Conservation (phyloP, 73 alveolate species). For the Tetrahymena thermophila region DNA sequence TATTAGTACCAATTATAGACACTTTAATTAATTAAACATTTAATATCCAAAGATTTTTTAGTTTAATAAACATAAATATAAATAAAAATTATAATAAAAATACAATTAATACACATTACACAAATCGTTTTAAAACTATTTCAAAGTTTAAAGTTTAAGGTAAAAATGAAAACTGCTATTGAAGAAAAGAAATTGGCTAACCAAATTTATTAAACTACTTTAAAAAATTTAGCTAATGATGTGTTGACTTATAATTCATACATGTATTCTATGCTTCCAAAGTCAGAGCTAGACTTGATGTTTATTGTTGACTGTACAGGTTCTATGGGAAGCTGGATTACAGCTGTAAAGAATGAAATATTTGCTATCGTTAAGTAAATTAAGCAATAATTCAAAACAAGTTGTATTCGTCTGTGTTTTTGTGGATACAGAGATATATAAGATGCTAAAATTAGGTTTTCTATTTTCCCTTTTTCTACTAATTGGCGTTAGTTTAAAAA, state of each 20-base stretch:
- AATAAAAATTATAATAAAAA: background rate
- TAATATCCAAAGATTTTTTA: too few species aligned
- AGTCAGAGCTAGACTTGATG: conserved; percentile 39
- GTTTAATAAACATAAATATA: too few species aligned
- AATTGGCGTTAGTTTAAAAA: conserved; percentile 31
- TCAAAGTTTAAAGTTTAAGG: background rate
- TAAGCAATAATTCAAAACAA: conserved; percentile 21
- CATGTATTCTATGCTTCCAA: background rate
- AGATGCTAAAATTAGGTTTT: conserved; percentile 15
- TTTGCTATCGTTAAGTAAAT: conserved; percentile 38
- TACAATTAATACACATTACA: background rate
- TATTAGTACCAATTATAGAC: background rate
- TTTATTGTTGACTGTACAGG: conserved; percentile 66
- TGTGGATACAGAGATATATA: conserved; percentile 54
- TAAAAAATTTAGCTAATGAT: background rate
- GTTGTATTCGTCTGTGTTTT: conserved; percentile 47
- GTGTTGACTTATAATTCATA: background rate
- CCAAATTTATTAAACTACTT: background rate
- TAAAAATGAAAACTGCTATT: background rate
- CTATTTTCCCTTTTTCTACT: conserved; percentile 37
- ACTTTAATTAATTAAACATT: background rate
- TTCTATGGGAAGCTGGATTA: conserved; percentile 57
- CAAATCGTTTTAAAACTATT: background rate
- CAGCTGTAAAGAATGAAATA: conserved; percentile 35
- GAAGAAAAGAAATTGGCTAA: background rate